Base-by-base conservation (phyloP, 257 asterid species). In the Nicotiana knightiana region DNA sequence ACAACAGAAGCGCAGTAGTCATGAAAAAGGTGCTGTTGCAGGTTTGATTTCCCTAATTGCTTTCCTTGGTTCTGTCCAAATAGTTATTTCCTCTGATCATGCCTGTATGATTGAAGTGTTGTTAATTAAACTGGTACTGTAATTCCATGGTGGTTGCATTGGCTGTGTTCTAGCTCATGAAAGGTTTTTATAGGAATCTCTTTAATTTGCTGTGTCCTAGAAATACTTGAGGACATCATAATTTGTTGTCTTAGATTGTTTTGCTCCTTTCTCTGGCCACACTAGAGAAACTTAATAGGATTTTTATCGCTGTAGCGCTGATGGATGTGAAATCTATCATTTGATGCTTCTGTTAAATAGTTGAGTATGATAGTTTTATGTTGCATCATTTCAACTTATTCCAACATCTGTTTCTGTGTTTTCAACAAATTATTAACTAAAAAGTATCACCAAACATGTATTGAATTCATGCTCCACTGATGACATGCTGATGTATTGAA, bases 11-110 rank as follows among this genome's bases (percentile, higher is more conserved):
- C 24, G 24, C 75, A 76, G 83, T 67, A 84, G 64, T 84, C 81
- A 70, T 51, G 77, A 89, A 81, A 85, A 85, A 62, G 81, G 43
- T 70, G 84, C 80, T 81, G 83, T 84, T 81, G 81, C 89, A 82
- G 90, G 92, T 90, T 76, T 55, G 48, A 81, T 24, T 32, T 21
- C 18, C 43, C 33, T 55, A 43, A 82, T 68, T 77, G 35, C 30
- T 75, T 75, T 51, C 26, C 6, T 75, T 51, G 62, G 26, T 39
- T 51, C 18, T 73, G 46, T 75, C 80, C 80, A 75, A 51, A 28
- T 51, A 75, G 24, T 46, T 51, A 26, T 75, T 15, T 28, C 37
- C 16, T 51, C 63, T 51, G 30, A 35, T 51, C 43, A 26, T 51
- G 9, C 63, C 80, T 26, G 15, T 33, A 12, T 46, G 79, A 75